phyloP scores from a whole-genome alignment of 306 rosid genomes.

The Glycine latifolia region DNA sequence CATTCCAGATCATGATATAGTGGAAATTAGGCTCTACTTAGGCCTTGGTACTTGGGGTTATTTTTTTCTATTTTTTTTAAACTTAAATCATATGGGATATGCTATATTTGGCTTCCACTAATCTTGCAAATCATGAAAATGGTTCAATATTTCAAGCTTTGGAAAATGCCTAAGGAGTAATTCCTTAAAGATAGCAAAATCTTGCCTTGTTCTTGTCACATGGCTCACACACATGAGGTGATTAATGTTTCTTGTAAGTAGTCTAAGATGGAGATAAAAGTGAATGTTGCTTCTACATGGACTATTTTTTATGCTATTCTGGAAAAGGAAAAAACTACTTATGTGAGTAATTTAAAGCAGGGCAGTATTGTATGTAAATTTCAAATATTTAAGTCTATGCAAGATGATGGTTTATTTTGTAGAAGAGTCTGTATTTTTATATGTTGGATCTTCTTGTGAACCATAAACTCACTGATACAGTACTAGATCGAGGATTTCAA shows the following conservation, averaged over 20 bases:
- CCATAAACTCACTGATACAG: slow-evolving; percentile 15
- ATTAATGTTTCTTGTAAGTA: not conserved
- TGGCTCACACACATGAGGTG: too few relatives aligned
- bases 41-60: slow-evolving; percentile 3
- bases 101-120: slow-evolving; percentile 27
- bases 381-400: slow-evolving; percentile 1
- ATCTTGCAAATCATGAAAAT: too few relatives aligned
- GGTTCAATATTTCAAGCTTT: too few relatives aligned
- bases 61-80: not conserved
- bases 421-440: not conserved
- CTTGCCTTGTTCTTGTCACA: too few relatives aligned
- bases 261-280: slow-evolving; percentile 32
- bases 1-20: slow-evolving; percentile 1
- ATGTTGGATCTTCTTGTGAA: not conserved
- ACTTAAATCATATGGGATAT: not conserved
- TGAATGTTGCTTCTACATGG: slow-evolving; percentile 16
- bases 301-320: slow-evolving; percentile 26
- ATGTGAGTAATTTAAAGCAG: not conserved
- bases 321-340: not conserved
- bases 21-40: slow-evolving; percentile 30
- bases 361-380: not conserved
- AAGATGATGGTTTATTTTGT: not conserved
- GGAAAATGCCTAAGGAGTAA: too few relatives aligned
- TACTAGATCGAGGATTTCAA: not conserved
- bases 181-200: too few relatives aligned